Evolutionary conservation across 371 early-diverging fungal species (phyloP).

Genomic region (Rhizomucor pusillus): DNA sequence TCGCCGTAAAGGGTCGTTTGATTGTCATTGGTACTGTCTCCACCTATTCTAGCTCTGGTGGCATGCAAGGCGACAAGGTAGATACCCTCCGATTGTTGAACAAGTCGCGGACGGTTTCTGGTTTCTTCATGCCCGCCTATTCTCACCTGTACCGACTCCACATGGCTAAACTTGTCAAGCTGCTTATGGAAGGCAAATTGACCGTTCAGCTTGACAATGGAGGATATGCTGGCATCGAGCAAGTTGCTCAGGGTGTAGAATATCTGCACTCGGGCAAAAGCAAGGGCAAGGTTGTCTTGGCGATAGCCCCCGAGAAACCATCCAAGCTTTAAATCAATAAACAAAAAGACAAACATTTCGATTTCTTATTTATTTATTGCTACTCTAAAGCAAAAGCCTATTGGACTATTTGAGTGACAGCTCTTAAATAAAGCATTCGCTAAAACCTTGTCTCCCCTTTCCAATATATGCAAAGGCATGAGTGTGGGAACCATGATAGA

Average conservation of each 20-base stretch:
- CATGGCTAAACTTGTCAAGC: slow-evolving; percentile 31
- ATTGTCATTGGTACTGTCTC: slow-evolving; percentile 60
- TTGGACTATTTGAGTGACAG: too few species aligned
- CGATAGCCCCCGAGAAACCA: neutral
- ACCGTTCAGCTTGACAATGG: slow-evolving; percentile 42
- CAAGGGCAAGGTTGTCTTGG: slow-evolving; percentile 55
- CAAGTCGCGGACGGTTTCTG: slow-evolving; percentile 53
- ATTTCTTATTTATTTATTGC: too few species aligned
- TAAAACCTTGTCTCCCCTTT: too few species aligned
- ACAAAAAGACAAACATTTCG: too few species aligned
- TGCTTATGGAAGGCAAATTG: slow-evolving; percentile 33
- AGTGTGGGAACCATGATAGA: too few species aligned
- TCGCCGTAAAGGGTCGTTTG: slow-evolving; percentile 54
- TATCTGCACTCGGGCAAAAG: slow-evolving; percentile 51
- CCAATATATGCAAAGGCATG: too few species aligned
- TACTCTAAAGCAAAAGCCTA: too few species aligned
- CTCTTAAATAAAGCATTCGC: too few species aligned
- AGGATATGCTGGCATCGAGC: slow-evolving; percentile 37
- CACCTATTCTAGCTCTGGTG: slow-evolving; percentile 32
- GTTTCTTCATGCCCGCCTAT: slow-evolving; percentile 55
- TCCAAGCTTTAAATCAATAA: too few species aligned
- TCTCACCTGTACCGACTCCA: slow-evolving; percentile 20
- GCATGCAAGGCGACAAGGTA: slow-evolving; percentile 45
- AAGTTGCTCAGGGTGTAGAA: slow-evolving; percentile 41
- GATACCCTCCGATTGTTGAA: slow-evolving; percentile 46